phyloP scores from a whole-genome alignment of 164 flowering plant genomes.

The Nymphaea colorata region DNA sequence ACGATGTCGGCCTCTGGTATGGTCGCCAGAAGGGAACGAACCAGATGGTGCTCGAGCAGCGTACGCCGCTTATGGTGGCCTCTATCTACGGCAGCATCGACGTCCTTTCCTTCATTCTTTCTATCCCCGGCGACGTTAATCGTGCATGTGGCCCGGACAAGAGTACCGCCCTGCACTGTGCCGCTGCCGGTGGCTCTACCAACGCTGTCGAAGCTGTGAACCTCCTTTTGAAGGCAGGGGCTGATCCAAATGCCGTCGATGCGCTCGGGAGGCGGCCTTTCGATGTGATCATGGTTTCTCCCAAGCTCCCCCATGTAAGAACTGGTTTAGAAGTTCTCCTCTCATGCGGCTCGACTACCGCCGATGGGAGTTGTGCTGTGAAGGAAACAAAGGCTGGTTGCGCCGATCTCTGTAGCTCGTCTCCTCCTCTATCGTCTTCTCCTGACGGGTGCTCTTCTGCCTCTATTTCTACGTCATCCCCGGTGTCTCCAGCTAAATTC shows the following conservation, averaged over 20 bases:
- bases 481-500: conserved; percentile 9
- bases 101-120: conserved; percentile 51
- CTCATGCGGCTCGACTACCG: not conserved
- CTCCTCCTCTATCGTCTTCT: conserved; percentile 50
- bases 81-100: conserved; percentile 86
- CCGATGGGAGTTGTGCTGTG: not conserved
- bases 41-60: conserved; percentile 66
- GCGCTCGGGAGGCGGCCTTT: conserved; percentile 51
- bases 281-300: conserved; percentile 65
- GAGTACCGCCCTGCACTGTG: conserved; percentile 90
- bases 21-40: conserved; percentile 72
- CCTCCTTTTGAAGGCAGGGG: conserved; percentile 67
- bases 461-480: conserved; percentile 35
- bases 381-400: conserved; percentile 2
- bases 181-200: conserved; percentile 78
- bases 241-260: conserved; percentile 46
- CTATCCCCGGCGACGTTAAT: conserved; percentile 42
- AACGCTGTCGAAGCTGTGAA: conserved; percentile 58
- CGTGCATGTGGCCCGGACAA: conserved; percentile 47
- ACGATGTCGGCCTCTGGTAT: conserved; percentile 82
- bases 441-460: conserved; percentile 48
- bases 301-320: conserved; percentile 33
- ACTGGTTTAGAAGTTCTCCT: conserved; percentile 48
- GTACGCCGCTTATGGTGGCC: conserved; percentile 95
- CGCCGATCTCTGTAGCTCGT: conserved; percentile 17